phyloP scores from a whole-genome alignment of 495 filamentous ascomycete genomes.

The Echria macrotheca region DNA sequence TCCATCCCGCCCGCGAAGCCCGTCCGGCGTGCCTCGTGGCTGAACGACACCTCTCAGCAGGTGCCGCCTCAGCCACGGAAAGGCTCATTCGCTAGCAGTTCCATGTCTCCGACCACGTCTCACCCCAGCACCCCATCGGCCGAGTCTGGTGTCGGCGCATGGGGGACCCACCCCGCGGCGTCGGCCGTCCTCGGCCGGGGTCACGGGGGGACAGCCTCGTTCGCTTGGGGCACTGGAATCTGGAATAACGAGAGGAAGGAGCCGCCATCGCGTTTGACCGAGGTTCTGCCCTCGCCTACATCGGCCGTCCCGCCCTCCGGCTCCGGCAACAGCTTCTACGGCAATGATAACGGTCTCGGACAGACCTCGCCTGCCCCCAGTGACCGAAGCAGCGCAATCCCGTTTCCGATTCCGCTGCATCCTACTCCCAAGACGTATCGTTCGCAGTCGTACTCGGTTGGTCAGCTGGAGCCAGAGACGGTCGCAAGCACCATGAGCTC shows the following conservation, averaged over 20 bases:
- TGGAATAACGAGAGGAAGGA: slow-evolving; percentile 77
- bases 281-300: slow-evolving; percentile 73
- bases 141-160: slow-evolving; percentile 56
- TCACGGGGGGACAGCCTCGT: slow-evolving; percentile 51
- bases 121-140: slow-evolving; percentile 68
- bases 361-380: slow-evolving; percentile 40
- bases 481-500: slow-evolving; percentile 40
- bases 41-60: slow-evolving; percentile 53
- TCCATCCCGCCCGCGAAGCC: slow-evolving; percentile 45
- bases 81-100: slow-evolving; percentile 56
- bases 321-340: slow-evolving; percentile 41
- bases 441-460: slow-evolving; percentile 95
- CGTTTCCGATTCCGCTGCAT: slow-evolving; percentile 84
- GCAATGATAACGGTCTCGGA: slow-evolving; percentile 30
- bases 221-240: slow-evolving; percentile 70
- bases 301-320: slow-evolving; percentile 52
- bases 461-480: slow-evolving; percentile 75
- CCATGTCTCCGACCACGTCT: slow-evolving; percentile 70
- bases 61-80: slow-evolving; percentile 43
- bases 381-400: slow-evolving; percentile 49
- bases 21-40: slow-evolving; percentile 54
- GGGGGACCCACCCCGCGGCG: slow-evolving; percentile 53
- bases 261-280: slow-evolving; percentile 64
- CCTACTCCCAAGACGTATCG: slow-evolving; percentile 89
- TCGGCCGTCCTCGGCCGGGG: slow-evolving; percentile 50